These are phyloP conservation scores for Hypoxylon sp. DNA, from an alignment of 2,329 filamentous ascomycete species.

Conservation along the genomic window DNA sequence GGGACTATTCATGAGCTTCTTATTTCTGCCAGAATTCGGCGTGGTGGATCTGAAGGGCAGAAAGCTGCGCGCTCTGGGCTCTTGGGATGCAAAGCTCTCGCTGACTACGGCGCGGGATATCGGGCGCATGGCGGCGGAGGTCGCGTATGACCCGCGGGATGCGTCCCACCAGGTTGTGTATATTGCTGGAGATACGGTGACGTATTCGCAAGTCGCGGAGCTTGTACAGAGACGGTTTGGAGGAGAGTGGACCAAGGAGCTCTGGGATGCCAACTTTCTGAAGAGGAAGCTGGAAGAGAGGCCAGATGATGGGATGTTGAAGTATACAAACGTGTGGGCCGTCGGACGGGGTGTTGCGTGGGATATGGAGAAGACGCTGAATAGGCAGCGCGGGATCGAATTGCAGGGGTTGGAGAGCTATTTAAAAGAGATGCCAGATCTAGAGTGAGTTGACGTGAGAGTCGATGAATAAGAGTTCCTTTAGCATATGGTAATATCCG, in stretches of 20 bases:
- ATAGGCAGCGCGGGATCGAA: conserved; percentile 60
- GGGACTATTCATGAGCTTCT: conserved; percentile 78
- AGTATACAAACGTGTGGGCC: conserved; percentile 70
- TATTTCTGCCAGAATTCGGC: conserved; percentile 75
- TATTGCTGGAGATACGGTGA: conserved; percentile 69
- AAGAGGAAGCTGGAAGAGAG: conserved; percentile 58
- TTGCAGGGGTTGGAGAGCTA: conserved; percentile 59
- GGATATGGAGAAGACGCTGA: conserved; percentile 65
- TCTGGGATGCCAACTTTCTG: conserved; percentile 62
- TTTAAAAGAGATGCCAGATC: conserved; percentile 46
- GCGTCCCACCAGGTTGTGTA: conserved; percentile 61
- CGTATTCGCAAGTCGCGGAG: conserved; percentile 64
- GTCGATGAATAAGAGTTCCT: neutral
- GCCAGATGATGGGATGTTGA: conserved; percentile 64
- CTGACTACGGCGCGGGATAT: conserved; percentile 76
- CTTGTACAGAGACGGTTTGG: conserved; percentile 62
- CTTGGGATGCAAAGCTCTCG: conserved; percentile 74
- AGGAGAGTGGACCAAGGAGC: conserved; percentile 59
- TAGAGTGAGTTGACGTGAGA: neutral
- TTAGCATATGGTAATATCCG: conserved; percentile 7
- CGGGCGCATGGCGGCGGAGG: conserved; percentile 70
- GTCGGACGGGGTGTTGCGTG: conserved; percentile 67
- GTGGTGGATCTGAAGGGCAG: conserved; percentile 66
- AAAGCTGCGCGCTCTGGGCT: conserved; percentile 68
- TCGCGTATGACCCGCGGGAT: conserved; percentile 62